A percentile compares a stretch with the other conserved stretches of the same genome.
These are phyloP conservation scores for Stemphylium lycopersici DNA, from an alignment of 2,329 filamentous ascomycete species.

Conservation along the genomic window DNA sequence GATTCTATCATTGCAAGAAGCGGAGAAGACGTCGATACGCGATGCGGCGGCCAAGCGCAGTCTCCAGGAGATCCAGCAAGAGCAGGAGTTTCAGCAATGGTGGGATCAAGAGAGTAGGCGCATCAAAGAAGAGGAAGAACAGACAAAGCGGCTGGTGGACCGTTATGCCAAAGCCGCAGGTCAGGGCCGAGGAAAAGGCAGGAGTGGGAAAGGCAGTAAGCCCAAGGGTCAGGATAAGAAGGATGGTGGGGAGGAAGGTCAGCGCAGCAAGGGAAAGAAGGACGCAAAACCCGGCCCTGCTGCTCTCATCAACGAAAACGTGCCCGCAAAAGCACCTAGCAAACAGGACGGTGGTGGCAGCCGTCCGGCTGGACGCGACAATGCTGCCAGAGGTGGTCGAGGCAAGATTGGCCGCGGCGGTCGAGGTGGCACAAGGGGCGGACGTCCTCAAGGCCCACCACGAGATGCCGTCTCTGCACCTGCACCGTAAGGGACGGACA, in stretches of 20 bases:
- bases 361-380: constrained; percentile 12
- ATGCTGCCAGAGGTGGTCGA: constrained; percentile 21
- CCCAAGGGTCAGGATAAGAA: constrained; percentile 36
- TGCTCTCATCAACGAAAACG: background rate
- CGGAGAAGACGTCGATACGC: constrained; percentile 79
- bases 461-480: constrained; percentile 15
- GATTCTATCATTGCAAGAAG: constrained; percentile 85
- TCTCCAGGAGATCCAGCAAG: constrained; percentile 91
- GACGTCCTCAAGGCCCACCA: constrained; percentile 20
- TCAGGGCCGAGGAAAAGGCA: constrained; percentile 35
- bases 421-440: constrained; percentile 33
- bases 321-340: constrained; percentile 8
- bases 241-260: constrained; percentile 20
- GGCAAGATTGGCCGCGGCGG: constrained; percentile 27
- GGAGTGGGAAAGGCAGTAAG: constrained; percentile 20
- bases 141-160: constrained; percentile 47
- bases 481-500: background rate
- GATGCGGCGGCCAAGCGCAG: constrained; percentile 88
- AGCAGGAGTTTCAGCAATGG: constrained; percentile 97
- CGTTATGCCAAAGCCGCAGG: constrained; percentile 26
- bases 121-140: constrained; percentile 66
- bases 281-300: constrained; percentile 12
- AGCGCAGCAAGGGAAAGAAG: constrained; percentile 23
- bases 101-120: constrained; percentile 85
- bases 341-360: constrained; percentile 14